Conservation (phyloP, 1,284 basidiomycete species). For the Ceratobasidium sp. region DNA sequence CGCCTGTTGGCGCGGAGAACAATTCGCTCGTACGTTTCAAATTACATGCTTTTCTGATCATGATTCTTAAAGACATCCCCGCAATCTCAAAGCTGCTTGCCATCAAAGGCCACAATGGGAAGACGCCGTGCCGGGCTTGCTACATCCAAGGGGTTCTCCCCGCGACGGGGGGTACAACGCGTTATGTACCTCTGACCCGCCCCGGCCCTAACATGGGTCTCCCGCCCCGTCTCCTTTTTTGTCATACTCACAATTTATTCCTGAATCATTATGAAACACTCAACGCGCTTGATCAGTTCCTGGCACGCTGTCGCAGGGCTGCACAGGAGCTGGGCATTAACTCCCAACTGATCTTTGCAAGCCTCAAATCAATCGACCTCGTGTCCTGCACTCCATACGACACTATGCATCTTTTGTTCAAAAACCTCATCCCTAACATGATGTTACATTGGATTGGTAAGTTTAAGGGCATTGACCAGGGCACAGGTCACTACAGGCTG, state of each 20-base stretch:
- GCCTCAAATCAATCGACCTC: conserved; percentile 54
- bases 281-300: not conserved
- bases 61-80: conserved; percentile 55
- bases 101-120: conserved; percentile 58
- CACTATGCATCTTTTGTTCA: conserved; percentile 57
- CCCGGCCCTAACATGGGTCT: conserved; percentile 39
- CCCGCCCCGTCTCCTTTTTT: conserved; percentile 47
- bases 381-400: conserved; percentile 53
- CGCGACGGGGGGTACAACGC: conserved; percentile 37
- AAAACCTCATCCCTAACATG: conserved; percentile 41
- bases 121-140: conserved; percentile 57
- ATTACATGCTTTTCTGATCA: conserved; percentile 48
- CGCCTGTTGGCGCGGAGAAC: not conserved
- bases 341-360: conserved; percentile 7
- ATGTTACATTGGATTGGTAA: conserved; percentile 56
- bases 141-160: conserved; percentile 55
- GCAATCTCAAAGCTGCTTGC: conserved; percentile 55
- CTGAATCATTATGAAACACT: not conserved
- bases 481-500: conserved; percentile 47
- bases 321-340: conserved; percentile 43
- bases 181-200: conserved; percentile 57
- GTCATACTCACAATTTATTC: conserved; percentile 39
- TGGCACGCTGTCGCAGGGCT: not conserved
- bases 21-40: conserved; percentile 32
- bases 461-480: conserved; percentile 56